Percentiles rank a stretch among this genome's conserved stretches.
Conservation (phyloP, 2,329 filamentous ascomycete species). For the Tolypocladium paradoxum region DNA sequence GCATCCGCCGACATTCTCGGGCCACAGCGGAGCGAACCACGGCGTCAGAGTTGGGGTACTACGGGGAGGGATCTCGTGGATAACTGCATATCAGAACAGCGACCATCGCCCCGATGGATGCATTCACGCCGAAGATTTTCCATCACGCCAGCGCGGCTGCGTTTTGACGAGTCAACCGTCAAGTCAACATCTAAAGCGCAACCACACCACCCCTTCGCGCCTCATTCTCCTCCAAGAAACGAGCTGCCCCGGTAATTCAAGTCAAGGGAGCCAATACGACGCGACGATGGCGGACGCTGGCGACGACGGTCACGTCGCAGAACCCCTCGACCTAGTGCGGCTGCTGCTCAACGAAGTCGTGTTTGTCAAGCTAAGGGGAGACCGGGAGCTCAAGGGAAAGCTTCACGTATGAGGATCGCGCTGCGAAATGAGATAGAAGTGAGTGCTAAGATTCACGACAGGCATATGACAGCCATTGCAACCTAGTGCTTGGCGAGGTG, state of each 20-base stretch:
- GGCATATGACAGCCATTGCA: conserved; percentile 99
- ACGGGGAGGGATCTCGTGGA: not conserved
- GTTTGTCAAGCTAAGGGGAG: conserved; percentile 92
- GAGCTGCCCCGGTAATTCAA: not conserved
- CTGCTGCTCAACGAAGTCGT: conserved; percentile 92
- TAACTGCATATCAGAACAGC: conserved; percentile 2
- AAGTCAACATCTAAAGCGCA: not conserved
- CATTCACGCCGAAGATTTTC: conserved; percentile 10
- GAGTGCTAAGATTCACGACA: conserved; percentile 25
- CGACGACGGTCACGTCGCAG: conserved; percentile 65
- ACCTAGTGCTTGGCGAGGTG: conserved; percentile 88
- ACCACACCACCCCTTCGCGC: not conserved
- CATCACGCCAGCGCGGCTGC: conserved; percentile 3
- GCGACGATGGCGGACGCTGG: conserved; percentile 69
- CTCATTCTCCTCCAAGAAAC: not conserved
- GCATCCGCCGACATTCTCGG: not conserved
- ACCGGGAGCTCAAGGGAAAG: conserved; percentile 88
- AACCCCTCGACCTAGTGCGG: conserved; percentile 92
- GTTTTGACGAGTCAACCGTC: conserved; percentile 3
- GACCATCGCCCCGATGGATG: not conserved
- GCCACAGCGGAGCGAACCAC: conserved; percentile 1
- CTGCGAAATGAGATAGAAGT: not conserved
- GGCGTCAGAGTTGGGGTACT: conserved; percentile 2
- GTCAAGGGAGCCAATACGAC: not conserved
- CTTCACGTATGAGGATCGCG: conserved; percentile 59